Evolutionary conservation across 2,329 filamentous ascomycete species (phyloP), one percentile per base, ranked within the genome.

Genomic region (Colletotrichum chlorophyti): DNA sequence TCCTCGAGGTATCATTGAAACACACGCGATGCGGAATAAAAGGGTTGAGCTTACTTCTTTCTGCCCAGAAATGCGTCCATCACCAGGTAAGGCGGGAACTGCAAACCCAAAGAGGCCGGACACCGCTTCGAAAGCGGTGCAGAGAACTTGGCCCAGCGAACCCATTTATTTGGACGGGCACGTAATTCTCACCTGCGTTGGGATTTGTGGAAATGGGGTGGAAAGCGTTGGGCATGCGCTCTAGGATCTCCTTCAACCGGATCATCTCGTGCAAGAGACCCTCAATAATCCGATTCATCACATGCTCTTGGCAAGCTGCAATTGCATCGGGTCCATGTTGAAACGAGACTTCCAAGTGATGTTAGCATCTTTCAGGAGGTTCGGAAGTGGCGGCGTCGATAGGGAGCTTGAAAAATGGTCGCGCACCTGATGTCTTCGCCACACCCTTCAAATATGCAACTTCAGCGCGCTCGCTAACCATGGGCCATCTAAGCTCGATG

Each of bases 21-120:
- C 14, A 15, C n/a, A 14, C 9, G 2, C 11, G 8, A n/a, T 9
- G 10, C 21, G 12, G 4, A 7, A 11, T 3, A 9, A 19, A 2
- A 4, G 6, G 3, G 11, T 1, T 12, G 14, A 31, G 12, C 43
- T 43, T 40, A 60, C 65, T 76, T 81, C 54, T 76, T 80, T 1
- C 80, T 76, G 0, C 80, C 80, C 5, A 83, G 70, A 60, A 84
- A 84, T 0, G 80, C 81, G 62, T 83, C 80, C 81, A 83, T 83
- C 5, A 83, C 71, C 0, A 83, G 70, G 53, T 79, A 83, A 0
- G 81, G 79, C 0, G 80, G 79, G 51, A 83, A 83, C 50, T 83
- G 78, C 0, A 83, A 64, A 0, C 80, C 80, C 0, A 78, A 81
- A 1, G 80, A 76, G 2, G 80, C 81, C 0, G 81, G 80, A 3